A percentile compares a stretch with the other conserved stretches of the same genome.
These are phyloP conservation scores for Psilocybe cubensis DNA, from an alignment of 768 basidiomycete genomes.

Conservation along the genomic window DNA sequence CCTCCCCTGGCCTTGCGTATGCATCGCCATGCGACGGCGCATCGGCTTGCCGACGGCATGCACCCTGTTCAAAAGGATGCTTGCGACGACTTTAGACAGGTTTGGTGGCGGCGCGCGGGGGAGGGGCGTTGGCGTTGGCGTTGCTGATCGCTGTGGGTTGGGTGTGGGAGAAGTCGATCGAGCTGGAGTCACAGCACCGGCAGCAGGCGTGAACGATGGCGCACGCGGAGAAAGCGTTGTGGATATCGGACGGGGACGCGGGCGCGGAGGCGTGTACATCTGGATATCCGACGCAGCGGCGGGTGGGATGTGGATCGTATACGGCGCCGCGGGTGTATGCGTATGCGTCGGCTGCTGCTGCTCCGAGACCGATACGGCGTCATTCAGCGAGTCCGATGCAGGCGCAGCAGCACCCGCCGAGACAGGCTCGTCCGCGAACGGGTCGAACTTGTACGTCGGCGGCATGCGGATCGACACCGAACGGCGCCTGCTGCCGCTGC, in stretches of 20 bases:
- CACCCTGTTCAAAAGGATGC: slow-evolving; percentile 57
- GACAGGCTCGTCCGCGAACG: slow-evolving; percentile 36
- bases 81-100: slow-evolving; percentile 54
- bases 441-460: slow-evolving; percentile 35
- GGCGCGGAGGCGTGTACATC: slow-evolving; percentile 12
- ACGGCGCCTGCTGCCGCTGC: slow-evolving; percentile 10
- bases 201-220: slow-evolving; percentile 4
- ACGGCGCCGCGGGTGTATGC: slow-evolving; percentile 5
- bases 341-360: background rate
- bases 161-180: background rate
- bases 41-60: slow-evolving; percentile 56
- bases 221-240: slow-evolving; percentile 10
- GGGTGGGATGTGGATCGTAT: slow-evolving; percentile 32
- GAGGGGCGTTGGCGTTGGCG: background rate
- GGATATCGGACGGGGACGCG: background rate
- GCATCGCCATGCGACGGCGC: slow-evolving; percentile 40
- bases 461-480: slow-evolving; percentile 28
- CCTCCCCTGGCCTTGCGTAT: slow-evolving; percentile 16
- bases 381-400: too few species aligned
- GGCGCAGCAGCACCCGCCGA: background rate
- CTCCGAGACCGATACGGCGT: too few species aligned
- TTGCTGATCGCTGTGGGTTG: too few species aligned
- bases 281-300: slow-evolving; percentile 26
- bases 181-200: slow-evolving; percentile 1
- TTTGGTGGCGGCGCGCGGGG: slow-evolving; percentile 13